Evolutionary conservation across 2,329 filamentous ascomycete genomes (phyloP).

Genomic region (Harringtonia aguacate): DNA sequence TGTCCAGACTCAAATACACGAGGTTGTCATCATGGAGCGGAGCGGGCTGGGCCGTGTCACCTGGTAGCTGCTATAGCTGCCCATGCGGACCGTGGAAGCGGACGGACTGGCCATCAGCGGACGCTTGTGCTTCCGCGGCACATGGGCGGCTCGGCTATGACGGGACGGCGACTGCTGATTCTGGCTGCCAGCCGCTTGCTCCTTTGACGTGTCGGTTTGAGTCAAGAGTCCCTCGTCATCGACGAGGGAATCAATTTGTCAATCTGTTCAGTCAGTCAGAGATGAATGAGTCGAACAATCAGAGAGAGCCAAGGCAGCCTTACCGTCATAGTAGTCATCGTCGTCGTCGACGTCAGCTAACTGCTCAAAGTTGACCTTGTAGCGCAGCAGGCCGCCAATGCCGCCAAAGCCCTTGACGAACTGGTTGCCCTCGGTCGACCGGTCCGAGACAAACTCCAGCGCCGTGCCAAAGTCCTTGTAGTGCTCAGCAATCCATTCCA

Average conservation of each 20-base stretch:
- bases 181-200: background rate
- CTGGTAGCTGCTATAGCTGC: conserved; percentile 33
- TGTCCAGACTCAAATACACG: conserved; percentile 30
- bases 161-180: conserved; percentile 7
- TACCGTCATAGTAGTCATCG: conserved; percentile 75
- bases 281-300: background rate
- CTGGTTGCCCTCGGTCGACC: conserved; percentile 96
- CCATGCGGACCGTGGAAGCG: conserved; percentile 29
- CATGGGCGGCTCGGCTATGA: conserved; percentile 12
- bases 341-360: conserved; percentile 83
- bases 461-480: conserved; percentile 96
- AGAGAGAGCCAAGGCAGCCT: conserved; percentile 17
- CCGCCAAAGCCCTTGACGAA: conserved; percentile 99
- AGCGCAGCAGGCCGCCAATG: conserved; percentile 91
- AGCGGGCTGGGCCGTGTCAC: conserved; percentile 56
- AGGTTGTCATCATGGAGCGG: conserved; percentile 55
- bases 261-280: conserved; percentile 47
- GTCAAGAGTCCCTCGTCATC: conserved; percentile 67
- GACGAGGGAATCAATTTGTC: conserved; percentile 82
- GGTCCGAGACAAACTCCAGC: conserved; percentile 94
- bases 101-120: conserved; percentile 22
- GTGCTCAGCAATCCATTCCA: conserved; percentile 99
- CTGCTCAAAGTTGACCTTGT: conserved; percentile 99
- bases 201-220: conserved; percentile 40
- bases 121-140: conserved; percentile 26